Conservation (phyloP, 768 basidiomycete genomes). For the Mycena leptocephala region DNA sequence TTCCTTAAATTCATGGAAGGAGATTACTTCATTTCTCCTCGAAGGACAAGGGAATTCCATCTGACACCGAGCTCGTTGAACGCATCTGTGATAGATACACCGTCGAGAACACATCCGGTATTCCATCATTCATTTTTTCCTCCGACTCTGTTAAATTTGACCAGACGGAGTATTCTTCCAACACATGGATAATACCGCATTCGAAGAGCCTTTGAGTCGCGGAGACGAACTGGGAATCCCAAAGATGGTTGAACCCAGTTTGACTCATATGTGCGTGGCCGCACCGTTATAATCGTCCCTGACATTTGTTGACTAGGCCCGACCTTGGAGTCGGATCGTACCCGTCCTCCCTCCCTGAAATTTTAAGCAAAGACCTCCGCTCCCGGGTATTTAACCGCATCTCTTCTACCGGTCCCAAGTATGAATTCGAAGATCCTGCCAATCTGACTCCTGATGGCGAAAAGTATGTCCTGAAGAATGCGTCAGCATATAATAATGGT, state of each 20-base stretch:
- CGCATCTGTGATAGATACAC: background rate
- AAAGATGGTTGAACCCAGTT: background rate
- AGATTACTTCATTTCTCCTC: too few relatives aligned
- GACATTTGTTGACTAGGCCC: background rate
- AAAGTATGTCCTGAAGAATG: background rate
- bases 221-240: background rate
- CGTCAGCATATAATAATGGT: background rate
- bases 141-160: background rate
- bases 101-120: background rate
- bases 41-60: background rate
- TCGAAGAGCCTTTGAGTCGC: background rate
- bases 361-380: background rate
- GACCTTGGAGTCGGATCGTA: background rate
- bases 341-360: background rate
- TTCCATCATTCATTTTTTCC: background rate
- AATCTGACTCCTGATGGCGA: background rate
- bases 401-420: background rate
- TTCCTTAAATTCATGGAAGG: background rate
- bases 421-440: slow-evolving; percentile 11
- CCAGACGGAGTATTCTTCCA: background rate
- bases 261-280: background rate
- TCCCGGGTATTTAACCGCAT: background rate
- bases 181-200: background rate
- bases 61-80: background rate
- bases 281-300: background rate